Evolutionary conservation across 805 yeast genomes (phyloP).

Genomic region (Priceomyces carsonii): DNA sequence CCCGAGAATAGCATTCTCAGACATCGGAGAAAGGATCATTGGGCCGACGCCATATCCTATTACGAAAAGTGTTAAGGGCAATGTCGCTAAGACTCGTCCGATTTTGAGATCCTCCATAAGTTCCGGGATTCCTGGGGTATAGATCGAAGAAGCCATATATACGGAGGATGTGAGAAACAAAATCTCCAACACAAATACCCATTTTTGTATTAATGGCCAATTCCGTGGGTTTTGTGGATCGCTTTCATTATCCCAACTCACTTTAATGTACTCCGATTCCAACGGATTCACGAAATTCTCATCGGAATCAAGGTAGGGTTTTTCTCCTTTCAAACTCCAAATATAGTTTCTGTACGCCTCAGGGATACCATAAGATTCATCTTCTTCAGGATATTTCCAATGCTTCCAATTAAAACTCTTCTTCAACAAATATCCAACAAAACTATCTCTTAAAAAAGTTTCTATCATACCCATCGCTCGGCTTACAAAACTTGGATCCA

Average conservation of each 20-base stretch:
- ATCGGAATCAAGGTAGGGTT: too few relatives aligned
- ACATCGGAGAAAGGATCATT: constrained; percentile 51
- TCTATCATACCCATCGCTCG: neutral
- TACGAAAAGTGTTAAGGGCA: constrained; percentile 51
- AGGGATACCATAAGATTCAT: neutral
- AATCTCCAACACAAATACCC: constrained; percentile 32
- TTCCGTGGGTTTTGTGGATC: constrained; percentile 52
- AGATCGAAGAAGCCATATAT: constrained; percentile 51
- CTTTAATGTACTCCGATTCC: constrained; percentile 7
- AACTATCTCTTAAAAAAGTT: neutral
- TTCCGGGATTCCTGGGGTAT: constrained; percentile 46
- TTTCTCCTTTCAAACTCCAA: too few relatives aligned
- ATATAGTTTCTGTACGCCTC: constrained; percentile 10
- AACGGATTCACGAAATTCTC: too few relatives aligned
- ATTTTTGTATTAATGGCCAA: constrained; percentile 45
- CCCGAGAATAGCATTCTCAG: constrained; percentile 52
- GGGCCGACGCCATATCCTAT: constrained; percentile 61
- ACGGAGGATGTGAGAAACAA: constrained; percentile 45
- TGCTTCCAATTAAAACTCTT: neutral
- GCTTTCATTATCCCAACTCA: constrained; percentile 29
- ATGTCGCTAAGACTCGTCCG: constrained; percentile 38
- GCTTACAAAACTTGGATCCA: too few relatives aligned
- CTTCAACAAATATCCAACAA: neutral
- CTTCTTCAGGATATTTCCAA: neutral
- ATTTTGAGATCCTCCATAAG: constrained; percentile 43